Evolutionary conservation across 1,139 yeast genomes (phyloP).

Genomic region (Saccharomyces hybrid): DNA sequence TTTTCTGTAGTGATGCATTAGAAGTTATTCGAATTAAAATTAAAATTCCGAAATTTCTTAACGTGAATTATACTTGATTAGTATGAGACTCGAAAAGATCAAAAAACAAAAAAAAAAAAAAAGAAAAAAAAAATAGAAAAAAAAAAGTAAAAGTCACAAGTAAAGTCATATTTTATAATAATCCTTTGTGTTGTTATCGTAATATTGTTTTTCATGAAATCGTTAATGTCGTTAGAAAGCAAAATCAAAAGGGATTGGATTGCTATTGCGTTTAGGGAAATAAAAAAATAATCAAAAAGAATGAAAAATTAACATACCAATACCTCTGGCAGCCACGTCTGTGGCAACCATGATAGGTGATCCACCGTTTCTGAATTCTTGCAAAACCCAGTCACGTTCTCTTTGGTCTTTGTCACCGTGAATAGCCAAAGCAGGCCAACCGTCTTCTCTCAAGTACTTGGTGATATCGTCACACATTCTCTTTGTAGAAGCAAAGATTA

Average conservation of each 20-base stretch:
- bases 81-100: neutral
- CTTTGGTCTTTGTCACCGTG: conserved; percentile 98
- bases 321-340: conserved; percentile 99
- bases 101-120: neutral
- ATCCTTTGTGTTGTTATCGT: neutral
- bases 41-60: neutral
- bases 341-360: conserved; percentile 98
- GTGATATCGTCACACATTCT: conserved; percentile 97
- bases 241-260: neutral
- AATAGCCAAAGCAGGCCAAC: conserved; percentile 98
- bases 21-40: neutral
- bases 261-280: neutral
- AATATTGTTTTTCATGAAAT: neutral
- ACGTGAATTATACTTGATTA: neutral
- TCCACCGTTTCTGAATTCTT: conserved; percentile 84
- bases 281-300: neutral
- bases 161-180: neutral
- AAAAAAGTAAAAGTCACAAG: neutral
- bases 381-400: conserved; percentile 98
- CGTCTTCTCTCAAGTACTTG: conserved; percentile 83
- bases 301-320: conserved; percentile 66
- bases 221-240: neutral
- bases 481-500: conserved; percentile 90
- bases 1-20: conserved; percentile 1
- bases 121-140: neutral